Base-by-base conservation (phyloP, 2,329 filamentous ascomycete genomes). In the Aspergillus intermedius region DNA sequence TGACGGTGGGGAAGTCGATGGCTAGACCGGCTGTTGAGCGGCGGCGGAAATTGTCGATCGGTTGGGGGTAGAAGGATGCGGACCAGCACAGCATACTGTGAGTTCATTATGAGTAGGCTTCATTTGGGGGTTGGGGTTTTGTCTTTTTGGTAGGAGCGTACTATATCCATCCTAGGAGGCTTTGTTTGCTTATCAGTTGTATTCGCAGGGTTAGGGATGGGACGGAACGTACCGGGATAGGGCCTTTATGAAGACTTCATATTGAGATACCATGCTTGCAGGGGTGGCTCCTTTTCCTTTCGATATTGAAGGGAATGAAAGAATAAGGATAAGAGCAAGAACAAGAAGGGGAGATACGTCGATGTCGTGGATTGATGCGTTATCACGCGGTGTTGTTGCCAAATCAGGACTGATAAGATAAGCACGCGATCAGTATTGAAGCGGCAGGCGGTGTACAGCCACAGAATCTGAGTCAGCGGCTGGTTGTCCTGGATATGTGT, bases 1-100 rank as follows among this genome's bases (percentile, higher is more conserved):
- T 88, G 59, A 87, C 80, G 23, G 71, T 86, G 9, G 89, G 89
- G 62, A 94, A 96, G 67, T 96, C 91, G 55, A 95, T 84, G 0
- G 89, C 88, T 4, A 91, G 84, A 37, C 93, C 93, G 17, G 81
- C 78, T 4, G 91, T 96, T 7, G 88, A 87, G 49, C 81, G 81
- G 47, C 89, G 84, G 25, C 75, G 76, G 66, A 78, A 85, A 76
- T 96, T 97, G 54, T 89, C 79, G 52, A 94, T 71, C 5, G 87
- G 82, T 66, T 97, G 93, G 1, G 91, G 91, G 67, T 97, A 97
- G 73, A 96, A 97, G 13, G 89, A 95, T 13, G 84, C 72, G 10
- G 87, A 91, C 91, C 91, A 93, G 68, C 80, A 82, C 44, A 83
- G 55, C 54, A 81, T 84, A 70, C 72, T 75, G 22, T 1, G 22